Conservation (phyloP, 2,329 filamentous ascomycete species). For the Trichophyton equinum region DNA sequence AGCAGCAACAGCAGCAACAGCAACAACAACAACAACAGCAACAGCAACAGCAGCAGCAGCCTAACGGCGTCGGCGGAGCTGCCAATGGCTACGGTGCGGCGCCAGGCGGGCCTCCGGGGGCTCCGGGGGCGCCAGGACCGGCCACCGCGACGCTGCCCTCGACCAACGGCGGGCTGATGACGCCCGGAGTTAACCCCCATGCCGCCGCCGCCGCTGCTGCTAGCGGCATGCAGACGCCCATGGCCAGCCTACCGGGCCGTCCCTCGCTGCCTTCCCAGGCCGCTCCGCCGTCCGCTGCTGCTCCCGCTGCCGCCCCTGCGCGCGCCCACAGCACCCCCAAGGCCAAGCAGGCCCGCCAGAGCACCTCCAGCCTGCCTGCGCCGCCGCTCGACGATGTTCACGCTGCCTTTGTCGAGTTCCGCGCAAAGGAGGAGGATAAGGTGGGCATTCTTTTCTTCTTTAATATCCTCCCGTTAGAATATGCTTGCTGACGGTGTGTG, state of each 20-base stretch:
- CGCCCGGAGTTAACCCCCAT: conserved; percentile 34
- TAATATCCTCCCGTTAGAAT: conserved; percentile 2
- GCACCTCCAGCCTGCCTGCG: conserved; percentile 32
- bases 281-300: conserved; percentile 21
- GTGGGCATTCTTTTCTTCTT: conserved; percentile 14
- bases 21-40: neutral
- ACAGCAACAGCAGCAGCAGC: neutral
- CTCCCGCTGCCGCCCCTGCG: conserved; percentile 21
- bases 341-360: conserved; percentile 23
- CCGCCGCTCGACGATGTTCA: conserved; percentile 39
- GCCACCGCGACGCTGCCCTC: conserved; percentile 27
- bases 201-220: conserved; percentile 7
- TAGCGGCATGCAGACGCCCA: conserved; percentile 32
- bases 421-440: conserved; percentile 37
- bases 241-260: conserved; percentile 30
- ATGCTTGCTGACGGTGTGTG: neutral
- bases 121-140: conserved; percentile 21
- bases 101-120: conserved; percentile 25
- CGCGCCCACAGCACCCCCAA: conserved; percentile 29
- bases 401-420: conserved; percentile 38
- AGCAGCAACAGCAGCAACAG: neutral
- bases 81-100: conserved; percentile 34
- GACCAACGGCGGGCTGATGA: conserved; percentile 32
- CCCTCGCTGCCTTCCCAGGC: conserved; percentile 30
- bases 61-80: conserved; percentile 27